A percentile compares a stretch with the other conserved stretches of the same genome.
Evolutionary conservation across 1,284 basidiomycete genomes (phyloP).

Genomic region (Leccinum fuscescens): DNA sequence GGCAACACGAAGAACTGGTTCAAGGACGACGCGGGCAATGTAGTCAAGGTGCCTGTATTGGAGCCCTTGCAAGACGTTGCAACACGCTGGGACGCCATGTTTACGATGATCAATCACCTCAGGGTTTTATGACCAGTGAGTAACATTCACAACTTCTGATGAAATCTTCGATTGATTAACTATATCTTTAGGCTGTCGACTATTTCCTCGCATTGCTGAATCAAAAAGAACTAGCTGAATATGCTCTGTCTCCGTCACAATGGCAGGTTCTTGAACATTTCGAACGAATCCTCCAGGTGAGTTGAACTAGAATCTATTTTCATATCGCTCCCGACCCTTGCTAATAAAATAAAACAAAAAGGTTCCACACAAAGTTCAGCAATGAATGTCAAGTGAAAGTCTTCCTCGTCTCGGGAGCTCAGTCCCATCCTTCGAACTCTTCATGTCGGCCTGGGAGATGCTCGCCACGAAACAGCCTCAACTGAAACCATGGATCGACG

Average conservation of each 20-base stretch:
- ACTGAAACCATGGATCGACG: too few relatives aligned
- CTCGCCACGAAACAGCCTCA: too few relatives aligned
- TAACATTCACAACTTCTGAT: background rate
- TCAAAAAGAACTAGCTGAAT: background rate
- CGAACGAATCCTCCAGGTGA: background rate
- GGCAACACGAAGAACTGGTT: too few relatives aligned
- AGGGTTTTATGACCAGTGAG: background rate
- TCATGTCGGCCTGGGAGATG: background rate
- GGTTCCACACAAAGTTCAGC: background rate
- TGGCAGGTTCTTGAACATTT: background rate
- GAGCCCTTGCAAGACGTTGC: too few relatives aligned
- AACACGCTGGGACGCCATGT: too few relatives aligned
- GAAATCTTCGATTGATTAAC: background rate
- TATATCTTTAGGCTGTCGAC: background rate
- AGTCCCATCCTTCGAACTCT: background rate
- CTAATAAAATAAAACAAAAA: background rate
- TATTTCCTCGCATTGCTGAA: background rate
- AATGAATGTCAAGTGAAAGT: background rate
- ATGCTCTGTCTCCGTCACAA: background rate
- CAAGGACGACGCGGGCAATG: too few relatives aligned
- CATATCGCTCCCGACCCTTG: background rate
- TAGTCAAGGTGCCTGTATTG: too few relatives aligned
- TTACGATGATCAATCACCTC: too few relatives aligned
- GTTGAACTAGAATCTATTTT: background rate
- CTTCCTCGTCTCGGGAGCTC: too few relatives aligned